A percentile compares a stretch with the other conserved stretches of the same genome.
These are phyloP conservation scores for Blastocystis sp. DNA, from an alignment of 352 stramenopile genomes.

Conservation along the genomic window DNA sequence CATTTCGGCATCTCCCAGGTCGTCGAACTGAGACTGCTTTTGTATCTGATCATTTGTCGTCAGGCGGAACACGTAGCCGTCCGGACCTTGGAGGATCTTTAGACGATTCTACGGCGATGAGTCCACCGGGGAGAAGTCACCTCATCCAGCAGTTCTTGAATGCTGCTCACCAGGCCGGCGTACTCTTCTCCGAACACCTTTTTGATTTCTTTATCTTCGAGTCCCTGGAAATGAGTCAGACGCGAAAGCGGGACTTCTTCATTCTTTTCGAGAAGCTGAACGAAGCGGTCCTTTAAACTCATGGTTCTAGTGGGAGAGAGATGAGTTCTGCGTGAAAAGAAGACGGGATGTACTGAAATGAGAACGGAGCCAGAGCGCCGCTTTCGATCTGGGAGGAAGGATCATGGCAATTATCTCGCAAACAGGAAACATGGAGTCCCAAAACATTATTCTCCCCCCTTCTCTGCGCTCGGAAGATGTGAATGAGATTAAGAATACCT, in stretches of 20 bases:
- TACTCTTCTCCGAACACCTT: slow-evolving; percentile 85
- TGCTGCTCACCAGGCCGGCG: slow-evolving; percentile 82
- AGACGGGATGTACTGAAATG: neutral
- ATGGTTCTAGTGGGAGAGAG: neutral
- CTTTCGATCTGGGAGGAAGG: slow-evolving; percentile 20
- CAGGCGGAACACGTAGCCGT: slow-evolving; percentile 84
- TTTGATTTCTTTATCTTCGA: slow-evolving; percentile 79
- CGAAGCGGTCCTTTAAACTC: slow-evolving; percentile 36
- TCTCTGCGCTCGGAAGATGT: slow-evolving; percentile 68
- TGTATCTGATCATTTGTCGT: slow-evolving; percentile 73
- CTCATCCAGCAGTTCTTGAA: slow-evolving; percentile 85
- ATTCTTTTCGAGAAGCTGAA: slow-evolving; percentile 45
- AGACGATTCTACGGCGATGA: slow-evolving; percentile 48
- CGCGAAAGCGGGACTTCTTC: neutral
- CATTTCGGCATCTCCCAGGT: slow-evolving; percentile 75
- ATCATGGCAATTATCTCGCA: neutral
- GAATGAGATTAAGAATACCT: slow-evolving; percentile 69
- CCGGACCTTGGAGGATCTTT: slow-evolving; percentile 48
- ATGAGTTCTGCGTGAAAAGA: neutral
- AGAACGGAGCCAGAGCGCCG: slow-evolving; percentile 22
- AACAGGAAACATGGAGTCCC: slow-evolving; percentile 48
- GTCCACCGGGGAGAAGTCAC: slow-evolving; percentile 74
- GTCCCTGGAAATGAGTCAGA: slow-evolving; percentile 12
- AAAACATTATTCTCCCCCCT: slow-evolving; percentile 66
- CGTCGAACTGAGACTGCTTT: slow-evolving; percentile 43